Conservation (phyloP, 805 yeast species). For the Tetrapisispora fleetii region DNA sequence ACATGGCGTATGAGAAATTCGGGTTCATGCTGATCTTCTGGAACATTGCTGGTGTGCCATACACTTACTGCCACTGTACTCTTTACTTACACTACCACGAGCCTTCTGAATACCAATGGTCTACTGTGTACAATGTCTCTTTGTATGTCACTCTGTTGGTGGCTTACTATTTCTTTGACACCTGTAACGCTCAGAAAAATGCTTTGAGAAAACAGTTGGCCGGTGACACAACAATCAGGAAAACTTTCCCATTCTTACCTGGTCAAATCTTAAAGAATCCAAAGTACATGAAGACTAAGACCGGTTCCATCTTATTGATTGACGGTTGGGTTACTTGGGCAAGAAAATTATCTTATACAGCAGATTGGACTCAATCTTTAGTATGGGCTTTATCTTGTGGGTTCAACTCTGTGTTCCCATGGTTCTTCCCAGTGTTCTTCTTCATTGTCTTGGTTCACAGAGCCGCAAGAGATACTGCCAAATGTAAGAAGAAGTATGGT, state of each 20-base stretch:
- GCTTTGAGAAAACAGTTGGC: conserved; percentile 75
- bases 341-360: conserved; percentile 90
- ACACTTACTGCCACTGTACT: conserved; percentile 92
- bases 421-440: conserved; percentile 93
- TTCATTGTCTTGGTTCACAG: conserved; percentile 80
- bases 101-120: conserved; percentile 74
- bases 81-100: conserved; percentile 73
- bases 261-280: conserved; percentile 77
- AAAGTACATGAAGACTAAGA: conserved; percentile 69
- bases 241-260: conserved; percentile 90
- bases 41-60: conserved; percentile 99
- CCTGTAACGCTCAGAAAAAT: conserved; percentile 91
- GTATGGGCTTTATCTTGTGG: conserved; percentile 94
- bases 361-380: conserved; percentile 79
- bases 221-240: conserved; percentile 70
- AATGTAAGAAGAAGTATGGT: conserved; percentile 83
- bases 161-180: conserved; percentile 90
- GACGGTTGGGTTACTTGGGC: conserved; percentile 96
- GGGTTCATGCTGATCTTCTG: conserved; percentile 99
- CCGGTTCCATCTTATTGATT: conserved; percentile 74
- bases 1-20: conserved; percentile 97
- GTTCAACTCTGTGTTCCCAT: conserved; percentile 76
- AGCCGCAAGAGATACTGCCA: conserved; percentile 75
- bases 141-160: conserved; percentile 47
- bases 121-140: conserved; percentile 46